Conservation (phyloP, 192 early-diverging fungal species). For the Backusella liffmaniae region DNA sequence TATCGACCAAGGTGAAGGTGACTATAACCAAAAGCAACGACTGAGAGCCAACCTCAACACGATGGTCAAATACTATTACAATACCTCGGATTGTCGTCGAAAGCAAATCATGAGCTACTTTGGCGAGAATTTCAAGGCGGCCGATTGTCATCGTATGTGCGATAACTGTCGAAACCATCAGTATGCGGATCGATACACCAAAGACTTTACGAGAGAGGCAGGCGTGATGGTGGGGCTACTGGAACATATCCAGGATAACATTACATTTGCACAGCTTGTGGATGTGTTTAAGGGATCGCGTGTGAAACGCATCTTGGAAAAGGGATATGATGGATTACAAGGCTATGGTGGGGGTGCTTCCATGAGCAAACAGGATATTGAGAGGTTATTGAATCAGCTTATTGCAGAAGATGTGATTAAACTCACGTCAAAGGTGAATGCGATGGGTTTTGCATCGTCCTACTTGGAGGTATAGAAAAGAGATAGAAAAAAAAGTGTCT, state of each 20-base stretch:
- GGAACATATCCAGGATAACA: slow-evolving; percentile 37
- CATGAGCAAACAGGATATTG: slow-evolving; percentile 51
- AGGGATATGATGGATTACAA: slow-evolving; percentile 47
- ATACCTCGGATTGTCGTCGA: slow-evolving; percentile 84
- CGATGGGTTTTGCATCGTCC: slow-evolving; percentile 52
- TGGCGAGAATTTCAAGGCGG: slow-evolving; percentile 75
- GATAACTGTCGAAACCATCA: slow-evolving; percentile 74
- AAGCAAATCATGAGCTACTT: slow-evolving; percentile 88
- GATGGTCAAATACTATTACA: slow-evolving; percentile 83
- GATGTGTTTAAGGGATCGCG: slow-evolving; percentile 79
- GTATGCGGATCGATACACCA: slow-evolving; percentile 22
- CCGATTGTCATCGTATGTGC: slow-evolving; percentile 72
- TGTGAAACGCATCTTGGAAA: slow-evolving; percentile 33
- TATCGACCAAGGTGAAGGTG: slow-evolving; percentile 82
- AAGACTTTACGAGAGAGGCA: slow-evolving; percentile 60
- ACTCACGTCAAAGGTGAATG: slow-evolving; percentile 60
- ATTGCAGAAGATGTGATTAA: slow-evolving; percentile 54
- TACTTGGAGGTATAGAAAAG: slow-evolving; percentile 16
- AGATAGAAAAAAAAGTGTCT: background rate
- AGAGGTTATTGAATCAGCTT: slow-evolving; percentile 62
- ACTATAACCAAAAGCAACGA: slow-evolving; percentile 78
- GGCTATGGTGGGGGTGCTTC: slow-evolving; percentile 56
- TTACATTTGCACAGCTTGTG: slow-evolving; percentile 68
- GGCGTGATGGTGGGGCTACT: slow-evolving; percentile 51
- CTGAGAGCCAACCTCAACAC: slow-evolving; percentile 60